Percentiles rank a stretch among this genome's conserved stretches.
Conservation (phyloP, 768 basidiomycete genomes). For the Suillus occidentalis region DNA sequence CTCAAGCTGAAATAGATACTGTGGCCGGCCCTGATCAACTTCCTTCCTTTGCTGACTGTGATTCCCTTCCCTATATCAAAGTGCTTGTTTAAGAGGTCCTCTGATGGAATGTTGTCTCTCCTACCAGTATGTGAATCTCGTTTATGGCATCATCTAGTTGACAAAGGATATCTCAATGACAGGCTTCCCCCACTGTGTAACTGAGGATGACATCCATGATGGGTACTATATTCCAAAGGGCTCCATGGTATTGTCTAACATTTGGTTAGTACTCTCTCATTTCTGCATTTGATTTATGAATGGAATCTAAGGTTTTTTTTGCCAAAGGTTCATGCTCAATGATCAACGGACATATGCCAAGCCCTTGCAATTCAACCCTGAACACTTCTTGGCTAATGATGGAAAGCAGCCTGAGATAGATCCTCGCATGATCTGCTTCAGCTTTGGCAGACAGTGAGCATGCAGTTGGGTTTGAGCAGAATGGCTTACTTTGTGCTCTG, state of each 20-base stretch:
- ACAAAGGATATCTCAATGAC: neutral
- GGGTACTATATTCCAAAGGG: neutral
- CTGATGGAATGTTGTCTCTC: neutral
- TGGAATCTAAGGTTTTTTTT: neutral
- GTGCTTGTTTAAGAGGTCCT: neutral
- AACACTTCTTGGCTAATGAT: neutral
- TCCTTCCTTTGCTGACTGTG: neutral
- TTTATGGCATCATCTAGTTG: neutral
- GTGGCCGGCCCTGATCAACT: neutral
- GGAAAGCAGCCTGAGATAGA: neutral
- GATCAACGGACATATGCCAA: constrained; percentile 44
- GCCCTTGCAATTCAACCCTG: constrained; percentile 45
- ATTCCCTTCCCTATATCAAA: neutral
- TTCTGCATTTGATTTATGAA: neutral
- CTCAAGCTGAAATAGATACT: neutral
- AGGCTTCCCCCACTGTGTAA: neutral
- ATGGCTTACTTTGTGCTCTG: neutral
- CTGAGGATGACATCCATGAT: neutral
- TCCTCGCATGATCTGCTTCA: constrained; percentile 44
- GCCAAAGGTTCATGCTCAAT: constrained; percentile 30
- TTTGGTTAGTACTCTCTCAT: neutral
- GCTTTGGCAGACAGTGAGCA: constrained; percentile 39
- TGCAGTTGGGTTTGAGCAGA: neutral
- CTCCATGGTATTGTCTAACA: neutral
- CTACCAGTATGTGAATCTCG: neutral